Evolutionary conservation across 1,284 basidiomycete genomes (phyloP), one percentile per base, ranked within the genome.

Genomic region (Boletus smithii): DNA sequence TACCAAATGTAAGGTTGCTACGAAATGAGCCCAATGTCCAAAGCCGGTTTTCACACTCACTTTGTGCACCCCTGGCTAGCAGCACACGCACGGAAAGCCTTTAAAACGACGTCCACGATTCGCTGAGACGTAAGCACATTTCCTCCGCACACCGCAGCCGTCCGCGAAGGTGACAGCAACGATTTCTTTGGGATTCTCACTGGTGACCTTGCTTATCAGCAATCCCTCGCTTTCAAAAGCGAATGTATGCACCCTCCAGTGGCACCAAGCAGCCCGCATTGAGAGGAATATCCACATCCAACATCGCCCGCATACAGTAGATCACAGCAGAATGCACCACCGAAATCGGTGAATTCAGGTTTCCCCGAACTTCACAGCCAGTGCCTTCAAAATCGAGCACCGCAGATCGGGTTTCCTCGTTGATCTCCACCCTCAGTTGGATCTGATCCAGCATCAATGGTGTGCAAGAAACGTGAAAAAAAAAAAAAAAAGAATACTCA

Each of bases 61-160:
- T 93, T 93, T 39, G 91, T 93, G 60, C 91, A 92, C 5, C 95
- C 95, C 67, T 98, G 95, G 59, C 88, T 91, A 0, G 94, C 95
- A 9, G 95, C 92, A 43, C 86, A 90, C 0, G 92, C 93, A 52
- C 89, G 79, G 74, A 99, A 98, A 0, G 95, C 95, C 61, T 88
- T 90, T 46, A 98, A 73, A 10, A 98, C 91, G 1, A 97, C 92
- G 60, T 98, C 95, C 0, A 95, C 94, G 42, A 97, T 92, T 10
- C 95, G 78, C 66, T 98, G 95, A 16, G 85, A 89, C 3, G 93
- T 95, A 49, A 95, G 74, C 13, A 95, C 92, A 60, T 97, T 97
- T 5, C 94, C 94, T 17, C 89, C 93, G 54, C 92, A 95, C 2
- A 97, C 92, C 0, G 94, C 94, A 0, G 92, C 93, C 0, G 85